Conservation (phyloP, 2,329 filamentous ascomycete genomes). For the Pseudogymnoascus sp. region DNA sequence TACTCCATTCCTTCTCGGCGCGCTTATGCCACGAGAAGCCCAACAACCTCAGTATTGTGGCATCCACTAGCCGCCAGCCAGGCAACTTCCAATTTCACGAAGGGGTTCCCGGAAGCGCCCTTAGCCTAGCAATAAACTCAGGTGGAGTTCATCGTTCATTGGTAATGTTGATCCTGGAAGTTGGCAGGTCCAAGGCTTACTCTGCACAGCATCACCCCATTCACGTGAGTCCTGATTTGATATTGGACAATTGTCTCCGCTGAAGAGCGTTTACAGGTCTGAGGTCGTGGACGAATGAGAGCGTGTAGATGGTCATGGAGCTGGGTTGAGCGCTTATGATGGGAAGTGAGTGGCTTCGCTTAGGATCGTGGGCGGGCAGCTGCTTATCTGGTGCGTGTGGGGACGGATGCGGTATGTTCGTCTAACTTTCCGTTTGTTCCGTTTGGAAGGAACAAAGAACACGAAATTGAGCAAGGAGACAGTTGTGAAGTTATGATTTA, state of each 20-base stretch:
- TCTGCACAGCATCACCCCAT: background rate
- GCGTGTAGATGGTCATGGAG: background rate
- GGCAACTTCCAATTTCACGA: background rate
- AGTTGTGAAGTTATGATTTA: background rate
- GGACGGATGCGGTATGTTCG: background rate
- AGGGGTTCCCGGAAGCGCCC: background rate
- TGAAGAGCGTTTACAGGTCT: background rate
- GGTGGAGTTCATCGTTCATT: background rate
- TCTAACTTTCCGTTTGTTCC: background rate
- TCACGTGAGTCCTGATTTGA: background rate
- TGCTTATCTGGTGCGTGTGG: background rate
- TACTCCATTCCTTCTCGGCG: background rate
- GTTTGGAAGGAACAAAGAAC: background rate
- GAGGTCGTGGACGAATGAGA: background rate
- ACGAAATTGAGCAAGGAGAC: background rate
- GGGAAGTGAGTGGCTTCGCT: background rate
- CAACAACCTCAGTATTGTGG: background rate
- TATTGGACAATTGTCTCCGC: background rate
- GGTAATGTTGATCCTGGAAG: background rate
- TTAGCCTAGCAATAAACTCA: background rate
- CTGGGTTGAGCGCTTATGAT: slow-evolving; percentile 9
- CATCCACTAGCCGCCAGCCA: background rate
- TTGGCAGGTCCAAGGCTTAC: background rate
- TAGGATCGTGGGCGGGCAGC: background rate
- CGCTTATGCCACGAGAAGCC: background rate